A percentile compares a stretch with the other conserved stretches of the same genome.
Evolutionary conservation across 192 early-diverging fungal species (phyloP).

Genomic region (Podila minutissima): DNA sequence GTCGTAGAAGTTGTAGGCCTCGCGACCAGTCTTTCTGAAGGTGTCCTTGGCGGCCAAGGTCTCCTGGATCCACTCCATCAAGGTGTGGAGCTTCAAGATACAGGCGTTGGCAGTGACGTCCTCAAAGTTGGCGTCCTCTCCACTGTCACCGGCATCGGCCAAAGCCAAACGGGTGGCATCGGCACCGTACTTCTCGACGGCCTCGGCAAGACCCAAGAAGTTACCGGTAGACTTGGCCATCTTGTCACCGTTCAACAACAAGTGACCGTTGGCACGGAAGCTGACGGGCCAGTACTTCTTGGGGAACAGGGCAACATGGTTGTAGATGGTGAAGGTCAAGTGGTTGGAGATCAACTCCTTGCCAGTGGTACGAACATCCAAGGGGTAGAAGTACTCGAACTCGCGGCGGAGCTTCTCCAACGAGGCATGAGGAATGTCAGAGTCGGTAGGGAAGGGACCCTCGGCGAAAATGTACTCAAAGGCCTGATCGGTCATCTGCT

Average conservation of each 20-base stretch:
- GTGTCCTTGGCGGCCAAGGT: constrained; percentile 61
- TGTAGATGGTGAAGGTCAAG: constrained; percentile 96
- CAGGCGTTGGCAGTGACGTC: constrained; percentile 94
- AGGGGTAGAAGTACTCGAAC: constrained; percentile 97
- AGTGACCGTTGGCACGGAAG: constrained; percentile 93
- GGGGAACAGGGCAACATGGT: constrained; percentile 96
- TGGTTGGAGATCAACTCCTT: constrained; percentile 99
- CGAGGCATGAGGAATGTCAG: constrained; percentile 69
- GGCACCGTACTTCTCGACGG: constrained; percentile 88
- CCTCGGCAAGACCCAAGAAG: constrained; percentile 87
- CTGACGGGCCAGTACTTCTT: constrained; percentile 87
- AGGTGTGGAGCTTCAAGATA: constrained; percentile 89
- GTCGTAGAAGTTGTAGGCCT: constrained; percentile 80
- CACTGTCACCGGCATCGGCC: constrained; percentile 95
- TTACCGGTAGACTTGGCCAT: constrained; percentile 99
- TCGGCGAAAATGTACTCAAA: constrained; percentile 93
- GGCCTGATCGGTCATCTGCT: constrained; percentile 91
- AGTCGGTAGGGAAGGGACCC: constrained; percentile 66
- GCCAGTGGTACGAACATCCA: constrained; percentile 95
- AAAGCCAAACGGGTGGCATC: constrained; percentile 96
- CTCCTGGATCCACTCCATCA: constrained; percentile 92
- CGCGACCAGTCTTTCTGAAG: constrained; percentile 56
- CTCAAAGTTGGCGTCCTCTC: constrained; percentile 99
- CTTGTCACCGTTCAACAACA: constrained; percentile 95
- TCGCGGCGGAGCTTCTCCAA: constrained; percentile 86